These are phyloP conservation scores for Ganoderma sinense DNA, from an alignment of 1,284 basidiomycete species.

Conservation along the genomic window DNA sequence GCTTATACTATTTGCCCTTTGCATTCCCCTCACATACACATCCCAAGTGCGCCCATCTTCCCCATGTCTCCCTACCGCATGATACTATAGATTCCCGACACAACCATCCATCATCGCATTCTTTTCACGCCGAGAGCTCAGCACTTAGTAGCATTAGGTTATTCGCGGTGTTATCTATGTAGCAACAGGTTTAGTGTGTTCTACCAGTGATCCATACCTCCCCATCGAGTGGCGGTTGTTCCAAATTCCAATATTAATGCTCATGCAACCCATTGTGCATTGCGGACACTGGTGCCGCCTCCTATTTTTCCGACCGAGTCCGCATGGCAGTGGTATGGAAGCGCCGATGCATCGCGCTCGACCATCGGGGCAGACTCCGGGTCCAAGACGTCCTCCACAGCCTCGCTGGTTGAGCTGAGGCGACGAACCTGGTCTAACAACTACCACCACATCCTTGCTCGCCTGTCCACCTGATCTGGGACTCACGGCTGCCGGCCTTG, in stretches of 20 bases:
- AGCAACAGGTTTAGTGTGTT: slow-evolving; percentile 22
- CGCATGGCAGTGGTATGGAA: not conserved
- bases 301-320: not conserved
- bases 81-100: not conserved
- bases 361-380: slow-evolving; percentile 2
- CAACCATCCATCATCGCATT: slow-evolving; percentile 12
- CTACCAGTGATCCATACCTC: not conserved
- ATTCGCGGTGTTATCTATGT: slow-evolving; percentile 31
- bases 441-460: not conserved
- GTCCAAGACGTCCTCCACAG: slow-evolving; percentile 5
- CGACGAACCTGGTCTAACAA: not conserved
- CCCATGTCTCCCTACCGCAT: not conserved
- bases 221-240: not conserved
- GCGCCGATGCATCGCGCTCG: slow-evolving; percentile 3
- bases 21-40: slow-evolving; percentile 15
- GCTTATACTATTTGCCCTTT: slow-evolving; percentile 29
- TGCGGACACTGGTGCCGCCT: not conserved
- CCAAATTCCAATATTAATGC: too few relatives aligned
- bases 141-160: slow-evolving; percentile 26
- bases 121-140: slow-evolving; percentile 10
- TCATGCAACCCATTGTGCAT: not conserved
- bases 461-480: not conserved
- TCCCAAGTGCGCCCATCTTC: not conserved
- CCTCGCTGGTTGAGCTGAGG: slow-evolving; percentile 1
- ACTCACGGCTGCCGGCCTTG: not conserved